phyloP scores from a whole-genome alignment of 805 yeast genomes.

The Pichia eremophila region DNA sequence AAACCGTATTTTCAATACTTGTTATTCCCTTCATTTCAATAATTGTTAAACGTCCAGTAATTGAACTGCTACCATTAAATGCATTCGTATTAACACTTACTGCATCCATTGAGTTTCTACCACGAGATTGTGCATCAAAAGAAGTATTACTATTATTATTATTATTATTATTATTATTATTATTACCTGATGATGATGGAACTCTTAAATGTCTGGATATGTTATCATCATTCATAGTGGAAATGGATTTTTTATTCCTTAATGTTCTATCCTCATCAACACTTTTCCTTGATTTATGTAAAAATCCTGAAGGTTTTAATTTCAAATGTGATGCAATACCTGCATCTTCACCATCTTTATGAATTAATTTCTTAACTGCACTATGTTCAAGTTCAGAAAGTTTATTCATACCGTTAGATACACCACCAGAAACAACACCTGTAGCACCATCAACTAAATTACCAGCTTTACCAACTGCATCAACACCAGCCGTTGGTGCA shows the following conservation, averaged over 20 bases:
- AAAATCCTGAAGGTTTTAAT: constrained; percentile 1
- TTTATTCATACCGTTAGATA: constrained; percentile 32
- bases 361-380: neutral
- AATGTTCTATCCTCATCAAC: neutral
- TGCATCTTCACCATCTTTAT: neutral
- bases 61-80: constrained; percentile 18
- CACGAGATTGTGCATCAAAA: neutral
- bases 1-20: constrained; percentile 23
- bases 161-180: constrained; percentile 1
- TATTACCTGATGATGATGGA: constrained; percentile 4
- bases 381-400: constrained; percentile 28
- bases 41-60: constrained; percentile 49
- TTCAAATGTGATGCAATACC: neutral
- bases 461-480: constrained; percentile 38
- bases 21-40: constrained; percentile 25
- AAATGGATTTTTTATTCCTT: neutral
- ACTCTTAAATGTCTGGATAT: neutral
- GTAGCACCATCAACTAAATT: constrained; percentile 29
- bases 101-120: constrained; percentile 13
- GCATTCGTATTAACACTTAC: constrained; percentile 25
- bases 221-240: neutral
- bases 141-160: neutral
- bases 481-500: constrained; percentile 29
- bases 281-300: neutral
- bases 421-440: constrained; percentile 33